phyloP scores from a whole-genome alignment of 371 early-diverging fungal genomes.

The Synchytrium microbalum region DNA sequence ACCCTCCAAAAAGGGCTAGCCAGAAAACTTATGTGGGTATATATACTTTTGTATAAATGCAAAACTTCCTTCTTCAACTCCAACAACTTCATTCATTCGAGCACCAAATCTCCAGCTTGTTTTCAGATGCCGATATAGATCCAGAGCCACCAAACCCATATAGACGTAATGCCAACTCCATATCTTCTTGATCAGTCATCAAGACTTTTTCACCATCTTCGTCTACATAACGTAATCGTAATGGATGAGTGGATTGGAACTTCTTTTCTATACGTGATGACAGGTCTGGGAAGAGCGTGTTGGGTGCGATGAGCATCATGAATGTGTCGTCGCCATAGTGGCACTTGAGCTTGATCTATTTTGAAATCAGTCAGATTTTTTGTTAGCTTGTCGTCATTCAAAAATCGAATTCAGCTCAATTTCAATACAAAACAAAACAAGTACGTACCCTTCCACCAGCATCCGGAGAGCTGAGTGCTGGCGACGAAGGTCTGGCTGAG shows the following conservation, averaged over 20 bases:
- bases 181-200: constrained; percentile 89
- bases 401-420: no score
- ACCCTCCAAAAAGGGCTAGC: no score
- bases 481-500: no score
- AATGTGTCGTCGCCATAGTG: constrained; percentile 64
- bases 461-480: no score
- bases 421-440: no score
- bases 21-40: no score
- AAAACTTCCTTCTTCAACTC: no score
- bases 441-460: no score
- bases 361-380: background rate
- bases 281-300: constrained; percentile 55
- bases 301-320: constrained; percentile 55
- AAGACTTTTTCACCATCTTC: constrained; percentile 78
- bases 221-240: constrained; percentile 71
- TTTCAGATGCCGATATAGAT: constrained; percentile 21
- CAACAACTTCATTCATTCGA: background rate
- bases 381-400: no score
- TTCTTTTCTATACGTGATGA: constrained; percentile 57
- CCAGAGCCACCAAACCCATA: constrained; percentile 37
- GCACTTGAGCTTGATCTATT: constrained; percentile 65
- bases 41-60: no score
- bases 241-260: constrained; percentile 25
- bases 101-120: constrained; percentile 60
- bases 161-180: constrained; percentile 67